phyloP scores from a whole-genome alignment of 2,329 filamentous ascomycete genomes.

The Leptographium procerum region DNA sequence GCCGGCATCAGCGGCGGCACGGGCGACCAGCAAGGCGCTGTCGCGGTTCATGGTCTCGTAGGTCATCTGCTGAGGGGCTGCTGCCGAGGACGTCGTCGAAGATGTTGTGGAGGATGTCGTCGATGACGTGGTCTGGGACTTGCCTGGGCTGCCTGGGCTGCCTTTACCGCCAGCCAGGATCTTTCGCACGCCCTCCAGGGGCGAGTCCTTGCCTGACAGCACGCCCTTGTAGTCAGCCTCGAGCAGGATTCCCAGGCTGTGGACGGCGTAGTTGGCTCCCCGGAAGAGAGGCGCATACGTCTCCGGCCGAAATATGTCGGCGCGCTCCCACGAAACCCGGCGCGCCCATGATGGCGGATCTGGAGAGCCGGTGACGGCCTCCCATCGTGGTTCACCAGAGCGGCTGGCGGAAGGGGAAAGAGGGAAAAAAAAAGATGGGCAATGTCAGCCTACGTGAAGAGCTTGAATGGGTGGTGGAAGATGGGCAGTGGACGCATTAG shows the following conservation, averaged over 20 bases:
- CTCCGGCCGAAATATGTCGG: constrained; percentile 72
- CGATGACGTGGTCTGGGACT: neutral
- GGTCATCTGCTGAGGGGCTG: constrained; percentile 41
- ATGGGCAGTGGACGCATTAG: neutral
- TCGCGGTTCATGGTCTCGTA: constrained; percentile 98
- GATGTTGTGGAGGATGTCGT: neutral
- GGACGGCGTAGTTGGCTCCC: constrained; percentile 74
- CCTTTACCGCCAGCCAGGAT: constrained; percentile 56
- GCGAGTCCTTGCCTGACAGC: constrained; percentile 69
- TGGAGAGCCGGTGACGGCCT: constrained; percentile 58
- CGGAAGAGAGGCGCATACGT: constrained; percentile 69
- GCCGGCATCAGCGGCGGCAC: constrained; percentile 55
- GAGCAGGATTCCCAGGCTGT: constrained; percentile 90
- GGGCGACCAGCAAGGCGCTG: constrained; percentile 69
- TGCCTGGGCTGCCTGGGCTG: constrained; percentile 22
- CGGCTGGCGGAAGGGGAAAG: constrained; percentile 45
- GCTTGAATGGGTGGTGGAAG: neutral
- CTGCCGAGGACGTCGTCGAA: neutral
- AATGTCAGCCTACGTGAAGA: neutral
- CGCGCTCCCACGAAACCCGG: constrained; percentile 76
- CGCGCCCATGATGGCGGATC: constrained; percentile 69
- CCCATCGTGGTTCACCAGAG: constrained; percentile 82
- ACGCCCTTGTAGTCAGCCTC: constrained; percentile 98
- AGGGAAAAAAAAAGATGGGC: no score
- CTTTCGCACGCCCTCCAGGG: constrained; percentile 64